Evolutionary conservation across 192 early-diverging fungal genomes (phyloP), one percentile per base, ranked within the genome.

Genomic region (Coemansia sp.): DNA sequence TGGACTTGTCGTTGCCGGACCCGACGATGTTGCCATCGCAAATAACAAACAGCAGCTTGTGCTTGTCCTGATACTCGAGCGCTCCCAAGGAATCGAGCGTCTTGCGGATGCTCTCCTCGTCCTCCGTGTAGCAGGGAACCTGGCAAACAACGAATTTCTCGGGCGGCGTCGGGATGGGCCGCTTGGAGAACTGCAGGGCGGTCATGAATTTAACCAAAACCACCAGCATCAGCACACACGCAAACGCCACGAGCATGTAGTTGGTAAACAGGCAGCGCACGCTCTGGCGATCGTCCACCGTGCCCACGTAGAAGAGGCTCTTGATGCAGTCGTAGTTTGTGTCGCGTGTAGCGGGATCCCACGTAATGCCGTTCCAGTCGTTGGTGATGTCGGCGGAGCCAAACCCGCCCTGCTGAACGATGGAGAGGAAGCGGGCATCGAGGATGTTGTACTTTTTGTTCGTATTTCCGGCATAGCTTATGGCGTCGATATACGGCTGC

Each of bases 81-180:
- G 79, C 73, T 0, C 93, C 87, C 37, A 96, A 82, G 9, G 91
- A 92, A 63, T 93, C 88, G 59, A 96, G 86, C 2, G 94, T 95
- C 72, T 93, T 90, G 13, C 85, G 77, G 13, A 97, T 84, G 21
- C 87, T 89, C 26, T 95, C 95, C 62, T 93, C 91, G 59, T 90
- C 93, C 84, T 97, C 95, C 7, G 95, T 95, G 71, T 97, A 97
- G 80, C 95, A 97, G 37, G 96, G 94, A 3, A 98, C 94, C 71
- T 95, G 91, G 65, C 90, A 91, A 73, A 98, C 93, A 43, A 97
- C 89, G 84, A 96, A 95, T 85, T 95, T 97, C 69, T 97, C 93
- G 21, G 89, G 89, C 64, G 92, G 90, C 68, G 95, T 91, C 5
- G 91, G 89, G 8, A 85, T 85, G 66, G 89, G 84, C 66, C 77